Base-by-base conservation (phyloP, 2,329 filamentous ascomycete genomes). In the Ascomycota sp. region DNA sequence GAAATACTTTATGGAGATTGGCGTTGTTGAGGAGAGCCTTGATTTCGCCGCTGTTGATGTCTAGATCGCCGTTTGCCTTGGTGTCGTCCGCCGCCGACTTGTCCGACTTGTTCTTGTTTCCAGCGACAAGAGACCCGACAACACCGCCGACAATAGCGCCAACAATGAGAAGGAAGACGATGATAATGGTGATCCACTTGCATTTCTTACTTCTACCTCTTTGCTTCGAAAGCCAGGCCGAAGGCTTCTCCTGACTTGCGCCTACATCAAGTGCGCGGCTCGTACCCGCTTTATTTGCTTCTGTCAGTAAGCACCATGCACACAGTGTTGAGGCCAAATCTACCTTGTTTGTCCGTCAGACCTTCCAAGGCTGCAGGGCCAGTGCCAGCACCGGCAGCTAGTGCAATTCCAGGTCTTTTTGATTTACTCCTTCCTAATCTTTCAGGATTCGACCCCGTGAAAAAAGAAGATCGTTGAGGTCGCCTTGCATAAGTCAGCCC, bases 1-100 rank as follows among this genome's bases (percentile, higher is more conserved):
- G 80, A 52, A 95, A 95, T 2, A 95, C 82, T 53, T 82, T 91
- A 64, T 92, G 82, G 21, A 95, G 64, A 40, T 83, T 57, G 0
- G 62, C 50, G 53, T 92, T 92, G 58, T 78, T 75, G 61, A 93
- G 62, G 10, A 95, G 62, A 4, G 63, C 62, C 58, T 91, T 66
- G 56, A 93, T 91, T 54, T 92, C 78, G 1, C 57, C 43, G 7
- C 81, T 91, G 51, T 86, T 59, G 51, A 74, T 72, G 52, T 64
- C 57, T 6, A 92, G 66, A 41, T 86, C 78, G 30, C 76, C 73
- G 43, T 79, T 79, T 36, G 61, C 53, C 9, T 58, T 50, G 0
- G 55, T 48, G 47, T 86, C 78, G n/a, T 66, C 58, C 5, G 54
- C 51, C 1, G 76, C 72, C 1, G 68, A 66, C 32, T 35, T 34